These are phyloP conservation scores for Plenodomus lindquistii DNA, from an alignment of 2,329 filamentous ascomycete genomes.

Conservation along the genomic window DNA sequence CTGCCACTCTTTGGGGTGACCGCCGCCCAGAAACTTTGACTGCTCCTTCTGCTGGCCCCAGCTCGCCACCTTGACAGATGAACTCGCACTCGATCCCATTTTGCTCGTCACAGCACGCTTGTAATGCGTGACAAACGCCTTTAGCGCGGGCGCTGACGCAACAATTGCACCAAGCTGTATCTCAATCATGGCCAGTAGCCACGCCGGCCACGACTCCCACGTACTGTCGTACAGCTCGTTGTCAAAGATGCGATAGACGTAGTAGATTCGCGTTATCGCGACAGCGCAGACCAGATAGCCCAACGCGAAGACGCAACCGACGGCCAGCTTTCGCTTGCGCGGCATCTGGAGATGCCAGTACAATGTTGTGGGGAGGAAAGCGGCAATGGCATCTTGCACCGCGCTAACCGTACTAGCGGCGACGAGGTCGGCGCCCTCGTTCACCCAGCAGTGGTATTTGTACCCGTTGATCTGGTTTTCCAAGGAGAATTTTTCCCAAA, in stretches of 20 bases:
- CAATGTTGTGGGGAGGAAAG: conserved; percentile 18
- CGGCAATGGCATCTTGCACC: conserved; percentile 20
- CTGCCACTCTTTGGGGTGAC: neutral
- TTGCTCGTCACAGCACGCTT: neutral
- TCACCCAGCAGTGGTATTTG: conserved; percentile 16
- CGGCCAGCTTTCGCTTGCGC: conserved; percentile 16
- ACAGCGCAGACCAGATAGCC: conserved; percentile 16
- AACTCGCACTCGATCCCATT: neutral
- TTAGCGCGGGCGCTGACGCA: conserved; percentile 20
- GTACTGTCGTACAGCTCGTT: conserved; percentile 21
- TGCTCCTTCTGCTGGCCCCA: neutral
- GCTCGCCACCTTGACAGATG: neutral
- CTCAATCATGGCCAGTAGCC: conserved; percentile 17
- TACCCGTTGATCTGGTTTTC: too few species aligned
- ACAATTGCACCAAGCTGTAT: conserved; percentile 22
- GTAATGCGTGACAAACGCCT: conserved; percentile 18
- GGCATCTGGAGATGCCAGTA: conserved; percentile 27
- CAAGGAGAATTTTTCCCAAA: conserved; percentile 15
- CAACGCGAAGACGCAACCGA: conserved; percentile 20
- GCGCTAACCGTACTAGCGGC: conserved; percentile 17
- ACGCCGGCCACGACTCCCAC: conserved; percentile 17
- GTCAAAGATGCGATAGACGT: conserved; percentile 13
- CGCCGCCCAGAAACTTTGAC: too few species aligned
- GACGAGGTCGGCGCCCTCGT: conserved; percentile 20
- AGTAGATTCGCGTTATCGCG: conserved; percentile 11